A percentile compares a stretch with the other conserved stretches of the same genome.
Conservation (phyloP, 164 flowering plant genomes). For the Akebia trifoliata region DNA sequence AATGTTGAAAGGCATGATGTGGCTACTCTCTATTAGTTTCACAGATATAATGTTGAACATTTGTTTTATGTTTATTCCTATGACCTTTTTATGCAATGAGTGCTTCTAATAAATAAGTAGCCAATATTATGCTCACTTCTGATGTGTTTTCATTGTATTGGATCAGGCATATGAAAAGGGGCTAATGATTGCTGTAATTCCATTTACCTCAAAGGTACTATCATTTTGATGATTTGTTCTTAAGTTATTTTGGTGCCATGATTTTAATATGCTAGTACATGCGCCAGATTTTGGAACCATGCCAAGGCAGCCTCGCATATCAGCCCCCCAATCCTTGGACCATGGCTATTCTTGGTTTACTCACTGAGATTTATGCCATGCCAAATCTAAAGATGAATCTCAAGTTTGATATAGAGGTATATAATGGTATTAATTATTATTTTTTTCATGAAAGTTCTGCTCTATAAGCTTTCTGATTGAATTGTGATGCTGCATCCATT, state of each 20-base stretch:
- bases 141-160: slow-evolving; percentile 6
- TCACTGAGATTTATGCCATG: slow-evolving; percentile 87
- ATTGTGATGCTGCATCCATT: neutral
- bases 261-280: slow-evolving; percentile 11
- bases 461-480: too few species aligned
- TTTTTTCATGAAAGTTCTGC: too few species aligned
- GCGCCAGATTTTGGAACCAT: slow-evolving; percentile 76
- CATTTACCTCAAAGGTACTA: slow-evolving; percentile 92
- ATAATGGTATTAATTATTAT: neutral
- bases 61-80: too few species aligned
- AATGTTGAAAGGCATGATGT: too few species aligned
- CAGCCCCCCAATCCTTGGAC: slow-evolving; percentile 99
- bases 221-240: slow-evolving; percentile 3
- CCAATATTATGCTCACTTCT: neutral
- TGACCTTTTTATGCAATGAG: too few species aligned
- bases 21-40: too few species aligned
- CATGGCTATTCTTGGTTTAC: slow-evolving; percentile 85
- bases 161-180: slow-evolving; percentile 94
- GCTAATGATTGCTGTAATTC: slow-evolving; percentile 94
- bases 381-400: slow-evolving; percentile 98
- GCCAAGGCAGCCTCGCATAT: slow-evolving; percentile 83
- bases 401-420: slow-evolving; percentile 96
- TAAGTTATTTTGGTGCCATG: neutral
- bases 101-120: neutral
- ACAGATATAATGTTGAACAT: too few species aligned